Percentiles rank a stretch among this genome's conserved stretches.
Evolutionary conservation across 108 stramenopile species (phyloP).

Genomic region (Cyclostephanos invisitatus): DNA sequence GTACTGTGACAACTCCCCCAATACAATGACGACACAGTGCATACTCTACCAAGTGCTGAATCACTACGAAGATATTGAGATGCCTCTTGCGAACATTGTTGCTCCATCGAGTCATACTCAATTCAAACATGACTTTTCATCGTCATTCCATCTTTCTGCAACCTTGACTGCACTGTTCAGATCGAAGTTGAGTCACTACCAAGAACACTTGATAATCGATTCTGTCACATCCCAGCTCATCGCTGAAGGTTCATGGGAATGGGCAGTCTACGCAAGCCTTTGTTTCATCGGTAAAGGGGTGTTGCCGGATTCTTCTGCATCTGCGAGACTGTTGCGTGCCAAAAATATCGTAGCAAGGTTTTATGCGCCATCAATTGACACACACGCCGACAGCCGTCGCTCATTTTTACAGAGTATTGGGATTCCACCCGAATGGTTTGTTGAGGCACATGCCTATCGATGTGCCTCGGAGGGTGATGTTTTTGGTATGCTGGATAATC

Average conservation of each 20-base stretch:
- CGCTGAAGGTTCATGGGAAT: slow-evolving; percentile 65
- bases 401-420: slow-evolving; percentile 58
- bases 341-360: slow-evolving; percentile 59
- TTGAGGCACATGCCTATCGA: slow-evolving; percentile 58
- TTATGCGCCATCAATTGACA: slow-evolving; percentile 38
- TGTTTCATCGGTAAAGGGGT: slow-evolving; percentile 34
- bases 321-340: slow-evolving; percentile 40
- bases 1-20: slow-evolving; percentile 15
- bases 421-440: slow-evolving; percentile 68
- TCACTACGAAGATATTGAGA: slow-evolving; percentile 20
- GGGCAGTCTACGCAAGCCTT: slow-evolving; percentile 77
- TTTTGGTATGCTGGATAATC: slow-evolving; percentile 49
- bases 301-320: slow-evolving; percentile 16
- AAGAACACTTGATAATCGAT: slow-evolving; percentile 58
- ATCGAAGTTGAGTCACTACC: slow-evolving; percentile 35
- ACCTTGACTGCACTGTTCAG: slow-evolving; percentile 53
- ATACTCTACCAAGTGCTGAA: slow-evolving; percentile 58
- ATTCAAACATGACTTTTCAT: slow-evolving; percentile 44
- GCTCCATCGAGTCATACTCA: slow-evolving; percentile 40
- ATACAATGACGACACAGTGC: slow-evolving; percentile 37
- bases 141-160: slow-evolving; percentile 60
- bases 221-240: slow-evolving; percentile 69
- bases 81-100: slow-evolving; percentile 33
- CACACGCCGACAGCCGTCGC: slow-evolving; percentile 21
- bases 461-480: slow-evolving; percentile 47